These are phyloP conservation scores for Coemansia sp. DNA, from an alignment of 192 early-diverging fungal species.

Conservation along the genomic window DNA sequence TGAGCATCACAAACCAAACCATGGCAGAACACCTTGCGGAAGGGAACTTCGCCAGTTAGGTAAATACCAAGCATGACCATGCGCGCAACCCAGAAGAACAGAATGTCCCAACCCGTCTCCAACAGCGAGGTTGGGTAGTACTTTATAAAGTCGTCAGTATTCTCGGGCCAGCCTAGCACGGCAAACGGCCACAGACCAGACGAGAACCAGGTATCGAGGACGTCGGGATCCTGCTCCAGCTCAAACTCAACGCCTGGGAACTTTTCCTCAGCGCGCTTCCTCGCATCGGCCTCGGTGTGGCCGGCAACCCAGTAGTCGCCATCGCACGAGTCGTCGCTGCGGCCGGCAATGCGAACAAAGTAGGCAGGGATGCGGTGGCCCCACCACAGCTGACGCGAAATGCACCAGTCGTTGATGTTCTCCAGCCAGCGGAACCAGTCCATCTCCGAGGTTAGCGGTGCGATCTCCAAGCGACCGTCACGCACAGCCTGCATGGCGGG, in stretches of 20 bases:
- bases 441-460: slow-evolving; percentile 81
- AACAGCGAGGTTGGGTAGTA: slow-evolving; percentile 93
- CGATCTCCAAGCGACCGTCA: slow-evolving; percentile 80
- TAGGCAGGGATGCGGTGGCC: slow-evolving; percentile 97
- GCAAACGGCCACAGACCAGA: slow-evolving; percentile 99
- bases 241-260: slow-evolving; percentile 81
- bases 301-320: slow-evolving; percentile 87
- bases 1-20: slow-evolving; percentile 98
- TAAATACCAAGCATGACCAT: slow-evolving; percentile 99
- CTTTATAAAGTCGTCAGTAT: slow-evolving; percentile 77
- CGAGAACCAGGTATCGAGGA: slow-evolving; percentile 99
- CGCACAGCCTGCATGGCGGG: slow-evolving; percentile 82
- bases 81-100: slow-evolving; percentile 99
- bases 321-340: slow-evolving; percentile 58
- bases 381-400: slow-evolving; percentile 99
- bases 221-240: slow-evolving; percentile 95
- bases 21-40: slow-evolving; percentile 95
- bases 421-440: slow-evolving; percentile 98
- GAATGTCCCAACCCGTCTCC: slow-evolving; percentile 98
- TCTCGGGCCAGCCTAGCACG: slow-evolving; percentile 95
- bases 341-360: slow-evolving; percentile 82
- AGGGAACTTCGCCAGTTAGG: slow-evolving; percentile 94
- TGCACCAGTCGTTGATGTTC: slow-evolving; percentile 98
- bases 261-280: slow-evolving; percentile 69
- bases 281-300: slow-evolving; percentile 75